These are phyloP conservation scores for rapeseed (Brassica napus) DNA, from an alignment of 345 rosid species.

Conservation along the genomic window DNA sequence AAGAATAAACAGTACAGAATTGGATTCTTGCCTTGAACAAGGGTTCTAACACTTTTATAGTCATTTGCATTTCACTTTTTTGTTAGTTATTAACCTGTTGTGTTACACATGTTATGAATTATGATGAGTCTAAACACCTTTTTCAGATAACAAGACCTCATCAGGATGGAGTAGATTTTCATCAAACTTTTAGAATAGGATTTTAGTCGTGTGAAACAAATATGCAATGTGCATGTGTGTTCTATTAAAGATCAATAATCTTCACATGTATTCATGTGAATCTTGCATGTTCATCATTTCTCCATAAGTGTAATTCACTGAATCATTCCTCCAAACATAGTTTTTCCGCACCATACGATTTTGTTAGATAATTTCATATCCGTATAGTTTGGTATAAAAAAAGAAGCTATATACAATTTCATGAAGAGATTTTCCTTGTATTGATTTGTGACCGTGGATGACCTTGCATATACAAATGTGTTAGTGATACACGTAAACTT, in stretches of 20 bases:
- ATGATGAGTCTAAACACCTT: neutral
- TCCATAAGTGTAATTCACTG: neutral
- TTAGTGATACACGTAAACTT: neutral
- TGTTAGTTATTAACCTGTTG: neutral
- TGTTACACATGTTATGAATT: neutral
- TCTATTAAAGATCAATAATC: neutral
- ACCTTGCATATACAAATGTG: neutral
- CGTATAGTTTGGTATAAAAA: neutral
- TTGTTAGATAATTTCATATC: neutral
- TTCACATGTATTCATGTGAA: neutral
- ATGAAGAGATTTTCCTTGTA: neutral
- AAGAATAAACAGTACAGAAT: neutral
- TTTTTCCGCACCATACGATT: neutral
- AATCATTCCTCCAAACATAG: neutral
- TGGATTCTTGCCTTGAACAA: constrained; percentile 4
- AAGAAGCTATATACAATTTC: neutral
- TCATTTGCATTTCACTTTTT: neutral
- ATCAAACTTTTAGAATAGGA: neutral
- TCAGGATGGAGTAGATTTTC: neutral
- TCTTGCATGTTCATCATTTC: neutral
- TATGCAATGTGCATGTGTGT: neutral
- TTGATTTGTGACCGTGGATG: neutral
- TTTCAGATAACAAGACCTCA: neutral
- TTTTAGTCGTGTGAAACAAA: neutral
- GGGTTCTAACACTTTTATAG: neutral